Percentiles rank a stretch among this genome's conserved stretches.
Conservation (phyloP, 768 basidiomycete species). For the Collybia mongolica region DNA sequence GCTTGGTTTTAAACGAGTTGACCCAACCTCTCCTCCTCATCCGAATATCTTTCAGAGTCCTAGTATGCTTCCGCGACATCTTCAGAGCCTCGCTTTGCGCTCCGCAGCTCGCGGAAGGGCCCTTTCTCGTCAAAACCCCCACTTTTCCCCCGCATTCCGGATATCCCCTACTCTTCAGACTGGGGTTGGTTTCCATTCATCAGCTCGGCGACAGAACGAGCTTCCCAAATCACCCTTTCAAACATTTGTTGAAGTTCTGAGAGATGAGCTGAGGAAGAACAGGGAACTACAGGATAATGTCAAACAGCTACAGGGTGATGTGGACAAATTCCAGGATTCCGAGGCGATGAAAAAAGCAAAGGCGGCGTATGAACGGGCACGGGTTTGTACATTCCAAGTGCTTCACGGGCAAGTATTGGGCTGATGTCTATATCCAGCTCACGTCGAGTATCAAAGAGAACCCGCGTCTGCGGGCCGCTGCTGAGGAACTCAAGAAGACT, state of each 20-base stretch:
- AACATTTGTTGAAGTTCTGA: constrained; percentile 92
- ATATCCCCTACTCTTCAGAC: constrained; percentile 25
- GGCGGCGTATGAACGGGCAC: constrained; percentile 91
- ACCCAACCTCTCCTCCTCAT: background rate
- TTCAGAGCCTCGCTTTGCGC: constrained; percentile 36
- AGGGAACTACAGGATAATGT: constrained; percentile 95
- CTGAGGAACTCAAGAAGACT: constrained; percentile 85
- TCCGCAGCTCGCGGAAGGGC: constrained; percentile 28
- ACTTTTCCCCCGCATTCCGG: constrained; percentile 38
- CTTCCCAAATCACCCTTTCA: constrained; percentile 90
- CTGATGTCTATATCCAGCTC: constrained; percentile 46
- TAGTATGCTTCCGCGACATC: constrained; percentile 43
- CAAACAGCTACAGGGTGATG: constrained; percentile 96
- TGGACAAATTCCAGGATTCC: constrained; percentile 95
- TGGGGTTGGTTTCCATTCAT: constrained; percentile 61
- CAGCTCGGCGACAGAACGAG: constrained; percentile 59
- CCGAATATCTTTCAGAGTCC: background rate
- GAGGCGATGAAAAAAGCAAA: constrained; percentile 92
- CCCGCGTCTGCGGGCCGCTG: constrained; percentile 86
- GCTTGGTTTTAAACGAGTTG: background rate
- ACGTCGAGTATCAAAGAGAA: constrained; percentile 96
- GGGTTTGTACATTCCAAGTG: constrained; percentile 55
- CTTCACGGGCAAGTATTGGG: constrained; percentile 5
- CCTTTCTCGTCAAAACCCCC: constrained; percentile 17
- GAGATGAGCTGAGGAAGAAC: constrained; percentile 91